phyloP scores from a whole-genome alignment of 345 rosid species.

The Trapa bicornis region DNA sequence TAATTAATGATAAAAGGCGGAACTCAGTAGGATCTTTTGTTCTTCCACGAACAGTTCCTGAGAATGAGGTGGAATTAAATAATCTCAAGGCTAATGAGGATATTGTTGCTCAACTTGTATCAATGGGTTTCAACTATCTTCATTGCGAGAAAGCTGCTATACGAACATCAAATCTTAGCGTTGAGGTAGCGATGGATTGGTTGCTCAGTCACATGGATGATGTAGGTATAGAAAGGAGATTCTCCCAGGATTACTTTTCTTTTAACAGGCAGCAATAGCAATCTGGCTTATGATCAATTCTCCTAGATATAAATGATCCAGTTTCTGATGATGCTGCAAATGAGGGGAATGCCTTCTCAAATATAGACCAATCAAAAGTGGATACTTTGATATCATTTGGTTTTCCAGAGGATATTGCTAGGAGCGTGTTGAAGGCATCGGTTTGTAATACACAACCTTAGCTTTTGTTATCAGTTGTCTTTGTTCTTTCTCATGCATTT shows the following conservation, averaged over 20 bases:
- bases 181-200: constrained; percentile 99
- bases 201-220: constrained; percentile 86
- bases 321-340: constrained; percentile 30
- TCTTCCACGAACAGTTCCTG: constrained; percentile 30
- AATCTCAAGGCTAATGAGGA: constrained; percentile 58
- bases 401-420: constrained; percentile 74
- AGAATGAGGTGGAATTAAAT: constrained; percentile 36
- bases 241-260: background rate
- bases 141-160: constrained; percentile 94
- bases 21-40: background rate
- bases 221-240: constrained; percentile 40
- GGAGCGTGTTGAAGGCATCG: constrained; percentile 71
- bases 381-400: constrained; percentile 87
- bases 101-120: constrained; percentile 78
- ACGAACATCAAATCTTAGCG: constrained; percentile 67
- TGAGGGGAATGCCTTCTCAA: constrained; percentile 14
- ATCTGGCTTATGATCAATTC: background rate
- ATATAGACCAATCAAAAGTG: constrained; percentile 54
- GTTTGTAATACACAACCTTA: constrained; percentile 23
- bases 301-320: constrained; percentile 68
- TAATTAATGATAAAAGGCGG: background rate
- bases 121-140: constrained; percentile 83
- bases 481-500: too few species aligned
- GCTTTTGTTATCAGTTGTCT: constrained; percentile 1
- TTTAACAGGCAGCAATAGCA: background rate